Percentiles rank a stretch among this genome's conserved stretches.
Evolutionary conservation across 371 early-diverging fungal species (phyloP).

Genomic region (Apophysomyces sp.): DNA sequence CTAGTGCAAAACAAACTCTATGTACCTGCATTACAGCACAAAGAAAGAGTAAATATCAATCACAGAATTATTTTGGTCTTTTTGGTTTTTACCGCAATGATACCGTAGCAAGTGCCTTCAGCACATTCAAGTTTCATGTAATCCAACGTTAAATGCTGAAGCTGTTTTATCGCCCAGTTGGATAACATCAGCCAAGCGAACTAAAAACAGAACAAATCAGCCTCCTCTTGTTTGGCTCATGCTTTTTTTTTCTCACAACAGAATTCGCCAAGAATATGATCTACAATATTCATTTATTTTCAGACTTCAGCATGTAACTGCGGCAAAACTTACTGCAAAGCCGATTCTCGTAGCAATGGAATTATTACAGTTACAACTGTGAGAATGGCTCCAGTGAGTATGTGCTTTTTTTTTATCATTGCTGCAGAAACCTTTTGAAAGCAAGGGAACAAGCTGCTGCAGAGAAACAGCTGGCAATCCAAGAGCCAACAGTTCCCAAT

Average conservation of each 20-base stretch:
- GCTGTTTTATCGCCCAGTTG: constrained; percentile 76
- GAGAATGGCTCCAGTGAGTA: neutral
- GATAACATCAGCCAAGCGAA: constrained; percentile 70
- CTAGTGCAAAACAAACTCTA: constrained; percentile 81
- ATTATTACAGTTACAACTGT: constrained; percentile 46
- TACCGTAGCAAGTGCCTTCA: constrained; percentile 79
- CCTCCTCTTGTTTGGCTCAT: neutral
- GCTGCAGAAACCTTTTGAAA: constrained; percentile 30
- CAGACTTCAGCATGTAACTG: neutral
- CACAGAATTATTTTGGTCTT: neutral
- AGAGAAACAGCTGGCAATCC: constrained; percentile 44
- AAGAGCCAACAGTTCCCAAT: constrained; percentile 25
- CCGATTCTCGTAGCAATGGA: constrained; percentile 52
- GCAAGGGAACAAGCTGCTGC: constrained; percentile 50
- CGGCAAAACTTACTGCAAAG: constrained; percentile 51
- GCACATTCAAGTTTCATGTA: constrained; percentile 79
- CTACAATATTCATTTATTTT: constrained; percentile 17
- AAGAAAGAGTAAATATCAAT: neutral
- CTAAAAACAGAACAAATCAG: constrained; percentile 4
- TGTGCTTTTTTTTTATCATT: too few relatives aligned
- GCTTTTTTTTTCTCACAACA: constrained; percentile 36
- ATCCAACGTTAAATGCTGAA: constrained; percentile 66
- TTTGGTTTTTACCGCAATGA: constrained; percentile 67
- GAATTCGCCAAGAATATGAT: constrained; percentile 68
- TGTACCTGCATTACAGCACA: constrained; percentile 55